phyloP scores from a whole-genome alignment of 2,329 filamentous ascomycete species.

The Penicillium sp. region DNA sequence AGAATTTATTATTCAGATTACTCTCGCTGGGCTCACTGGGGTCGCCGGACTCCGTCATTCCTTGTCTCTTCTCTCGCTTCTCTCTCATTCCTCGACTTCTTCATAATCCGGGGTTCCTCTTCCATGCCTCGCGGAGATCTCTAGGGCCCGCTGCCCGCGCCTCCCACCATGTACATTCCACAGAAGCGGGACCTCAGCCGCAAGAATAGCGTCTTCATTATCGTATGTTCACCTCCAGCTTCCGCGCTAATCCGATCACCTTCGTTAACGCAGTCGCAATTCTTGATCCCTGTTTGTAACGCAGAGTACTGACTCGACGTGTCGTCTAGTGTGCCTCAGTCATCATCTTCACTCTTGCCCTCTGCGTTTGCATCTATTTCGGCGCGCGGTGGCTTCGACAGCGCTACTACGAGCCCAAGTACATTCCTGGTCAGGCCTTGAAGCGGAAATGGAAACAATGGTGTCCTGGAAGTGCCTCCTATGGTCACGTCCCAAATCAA shows the following conservation, averaged over 20 bases:
- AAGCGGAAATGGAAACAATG: slow-evolving; percentile 57
- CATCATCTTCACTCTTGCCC: slow-evolving; percentile 36
- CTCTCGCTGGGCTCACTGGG: too few relatives aligned
- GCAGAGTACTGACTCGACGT: slow-evolving; percentile 9
- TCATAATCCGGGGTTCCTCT: slow-evolving; percentile 2
- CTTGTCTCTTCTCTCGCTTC: slow-evolving; percentile 11
- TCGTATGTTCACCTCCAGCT: slow-evolving; percentile 28
- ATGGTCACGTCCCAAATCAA: slow-evolving; percentile 42
- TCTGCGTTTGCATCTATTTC: slow-evolving; percentile 37
- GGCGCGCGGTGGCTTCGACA: slow-evolving; percentile 47
- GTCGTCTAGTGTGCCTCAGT: slow-evolving; percentile 28
- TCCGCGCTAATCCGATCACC: slow-evolving; percentile 9
- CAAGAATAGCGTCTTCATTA: slow-evolving; percentile 33
- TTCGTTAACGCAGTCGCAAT: neutral
- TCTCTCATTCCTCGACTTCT: slow-evolving; percentile 12
- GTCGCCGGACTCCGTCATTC: neutral
- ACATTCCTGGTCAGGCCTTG: slow-evolving; percentile 53
- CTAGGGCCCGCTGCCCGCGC: slow-evolving; percentile 20
- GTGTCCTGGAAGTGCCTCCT: slow-evolving; percentile 44
- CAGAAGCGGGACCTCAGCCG: slow-evolving; percentile 20
- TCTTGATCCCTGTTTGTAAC: neutral
- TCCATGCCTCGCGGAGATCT: slow-evolving; percentile 23
- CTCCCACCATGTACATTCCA: slow-evolving; percentile 26
- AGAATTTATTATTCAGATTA: slow-evolving; percentile 12
- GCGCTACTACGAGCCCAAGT: slow-evolving; percentile 52